phyloP scores from a whole-genome alignment of 345 rosid species.

The Fremontodendron californicum region DNA sequence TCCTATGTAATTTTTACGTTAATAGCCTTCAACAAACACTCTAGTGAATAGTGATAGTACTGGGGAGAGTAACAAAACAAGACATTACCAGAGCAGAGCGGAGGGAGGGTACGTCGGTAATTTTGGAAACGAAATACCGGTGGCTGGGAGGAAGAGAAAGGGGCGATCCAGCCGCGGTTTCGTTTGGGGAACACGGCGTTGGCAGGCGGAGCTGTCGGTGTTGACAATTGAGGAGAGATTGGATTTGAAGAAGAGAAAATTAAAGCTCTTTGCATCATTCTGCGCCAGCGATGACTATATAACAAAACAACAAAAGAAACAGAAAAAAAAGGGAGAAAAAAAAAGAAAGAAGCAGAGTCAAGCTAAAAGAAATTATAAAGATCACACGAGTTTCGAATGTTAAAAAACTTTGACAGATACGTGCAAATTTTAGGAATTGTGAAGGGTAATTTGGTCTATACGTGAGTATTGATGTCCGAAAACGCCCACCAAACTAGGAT shows the following conservation, averaged over 20 bases:
- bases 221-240: neutral
- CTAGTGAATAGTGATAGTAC: neutral
- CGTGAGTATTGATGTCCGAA: neutral
- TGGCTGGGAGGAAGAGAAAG: neutral
- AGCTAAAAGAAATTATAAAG: neutral
- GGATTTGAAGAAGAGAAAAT: neutral
- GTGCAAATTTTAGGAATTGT: neutral
- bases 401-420: neutral
- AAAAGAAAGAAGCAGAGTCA: neutral
- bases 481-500: neutral
- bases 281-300: neutral
- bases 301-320: neutral
- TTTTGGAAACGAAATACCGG: neutral
- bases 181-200: slow-evolving; percentile 6
- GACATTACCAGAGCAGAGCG: slow-evolving; percentile 3
- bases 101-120: slow-evolving; percentile 12
- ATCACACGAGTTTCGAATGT: neutral
- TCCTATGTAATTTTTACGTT: neutral
- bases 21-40: slow-evolving; percentile 9
- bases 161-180: slow-evolving; percentile 8
- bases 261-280: slow-evolving; percentile 13
- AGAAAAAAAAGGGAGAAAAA: too few species aligned
- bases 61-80: neutral
- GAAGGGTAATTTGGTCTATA: neutral
- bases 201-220: neutral